These are phyloP conservation scores for Jaltomata sinuosa DNA, from an alignment of 257 asterid genomes.

Conservation along the genomic window DNA sequence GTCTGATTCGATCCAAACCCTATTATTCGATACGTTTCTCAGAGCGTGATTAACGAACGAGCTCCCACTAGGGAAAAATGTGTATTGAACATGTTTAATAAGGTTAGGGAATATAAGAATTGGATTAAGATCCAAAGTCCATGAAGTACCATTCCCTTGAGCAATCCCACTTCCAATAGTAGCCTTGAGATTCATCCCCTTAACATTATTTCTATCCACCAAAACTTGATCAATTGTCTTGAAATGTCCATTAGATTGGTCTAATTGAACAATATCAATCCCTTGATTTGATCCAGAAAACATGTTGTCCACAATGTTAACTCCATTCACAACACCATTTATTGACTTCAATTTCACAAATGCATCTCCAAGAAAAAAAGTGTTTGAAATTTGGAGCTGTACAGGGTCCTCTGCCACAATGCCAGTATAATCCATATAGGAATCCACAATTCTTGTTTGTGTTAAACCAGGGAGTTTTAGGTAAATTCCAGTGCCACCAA, in stretches of 20 bases:
- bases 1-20: constrained; percentile 46
- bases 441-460: constrained; percentile 67
- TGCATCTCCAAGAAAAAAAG: constrained; percentile 80
- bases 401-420: constrained; percentile 93
- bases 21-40: constrained; percentile 45
- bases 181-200: constrained; percentile 60
- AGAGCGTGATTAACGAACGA: constrained; percentile 51
- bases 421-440: constrained; percentile 72
- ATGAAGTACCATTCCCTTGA: constrained; percentile 43
- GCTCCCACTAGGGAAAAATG: constrained; percentile 28
- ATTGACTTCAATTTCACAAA: constrained; percentile 46
- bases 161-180: constrained; percentile 47
- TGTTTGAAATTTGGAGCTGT: constrained; percentile 54
- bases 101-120: constrained; percentile 54
- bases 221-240: constrained; percentile 48
- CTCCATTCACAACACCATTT: constrained; percentile 57
- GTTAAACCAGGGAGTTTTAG: constrained; percentile 53
- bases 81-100: constrained; percentile 52
- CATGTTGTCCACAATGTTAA: constrained; percentile 64
- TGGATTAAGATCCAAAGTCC: constrained; percentile 59
- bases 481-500: constrained; percentile 82
- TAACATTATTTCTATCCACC: constrained; percentile 46
- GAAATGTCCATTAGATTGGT: constrained; percentile 33
- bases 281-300: constrained; percentile 58
- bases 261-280: constrained; percentile 52